phyloP scores from a whole-genome alignment of 169 alveolate genomes.

The Cryptosporidium felis region DNA sequence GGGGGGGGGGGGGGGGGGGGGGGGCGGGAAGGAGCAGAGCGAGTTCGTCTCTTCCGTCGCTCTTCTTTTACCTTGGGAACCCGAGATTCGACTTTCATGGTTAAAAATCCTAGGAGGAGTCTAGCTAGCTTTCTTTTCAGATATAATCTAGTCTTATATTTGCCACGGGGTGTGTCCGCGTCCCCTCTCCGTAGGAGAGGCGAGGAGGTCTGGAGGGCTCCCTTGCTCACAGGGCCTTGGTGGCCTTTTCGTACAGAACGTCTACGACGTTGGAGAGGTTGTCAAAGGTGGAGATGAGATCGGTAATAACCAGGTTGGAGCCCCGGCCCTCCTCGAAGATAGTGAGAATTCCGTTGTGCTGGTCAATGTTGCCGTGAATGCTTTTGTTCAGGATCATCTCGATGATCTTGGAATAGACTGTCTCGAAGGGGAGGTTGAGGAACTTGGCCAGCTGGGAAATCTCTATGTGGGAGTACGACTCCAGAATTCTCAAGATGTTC shows the following conservation, averaged over 20 bases:
- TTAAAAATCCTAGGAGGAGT: too few relatives aligned
- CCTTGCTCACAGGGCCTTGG: not conserved
- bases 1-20: too few relatives aligned
- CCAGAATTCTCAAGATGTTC: constrained; percentile 86
- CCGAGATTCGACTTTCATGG: too few relatives aligned
- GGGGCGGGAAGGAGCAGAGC: too few relatives aligned
- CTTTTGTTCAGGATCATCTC: constrained; percentile 93
- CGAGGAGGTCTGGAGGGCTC: not conserved
- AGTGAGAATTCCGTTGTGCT: constrained; percentile 90
- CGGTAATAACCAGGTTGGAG: constrained; percentile 77
- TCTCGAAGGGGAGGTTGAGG: constrained; percentile 83
- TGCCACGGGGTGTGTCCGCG: not conserved
- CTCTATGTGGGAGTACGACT: constrained; percentile 91
- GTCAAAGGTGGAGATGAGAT: constrained; percentile 78
- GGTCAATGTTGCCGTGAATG: constrained; percentile 94
- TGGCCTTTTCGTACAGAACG: constrained; percentile 81
- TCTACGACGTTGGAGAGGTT: constrained; percentile 83
- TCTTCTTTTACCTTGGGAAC: too few relatives aligned
- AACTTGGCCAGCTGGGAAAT: constrained; percentile 85
- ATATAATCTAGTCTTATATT: not conserved
- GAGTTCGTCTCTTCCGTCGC: too few relatives aligned
- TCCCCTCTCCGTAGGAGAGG: not conserved
- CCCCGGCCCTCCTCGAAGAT: constrained; percentile 86
- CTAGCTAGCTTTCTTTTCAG: not conserved
- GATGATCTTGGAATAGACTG: constrained; percentile 85